A percentile compares a stretch with the other conserved stretches of the same genome.
Conservation (phyloP, 1,284 basidiomycete species). For the Thecaphora thlaspeos region DNA sequence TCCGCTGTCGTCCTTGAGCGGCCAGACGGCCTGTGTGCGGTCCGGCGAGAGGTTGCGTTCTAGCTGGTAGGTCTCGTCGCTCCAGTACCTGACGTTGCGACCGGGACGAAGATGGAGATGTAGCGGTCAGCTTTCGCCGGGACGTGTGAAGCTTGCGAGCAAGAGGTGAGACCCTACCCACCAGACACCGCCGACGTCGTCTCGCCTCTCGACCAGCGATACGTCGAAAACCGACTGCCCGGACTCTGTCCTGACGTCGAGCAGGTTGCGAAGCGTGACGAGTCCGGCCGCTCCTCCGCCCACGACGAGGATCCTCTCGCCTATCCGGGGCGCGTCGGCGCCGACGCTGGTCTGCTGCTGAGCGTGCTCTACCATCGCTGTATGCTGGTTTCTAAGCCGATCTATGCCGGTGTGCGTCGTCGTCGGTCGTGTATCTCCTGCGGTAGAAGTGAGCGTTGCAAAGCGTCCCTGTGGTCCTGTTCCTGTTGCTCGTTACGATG, state of each 20-base stretch:
- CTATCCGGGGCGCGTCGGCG: not conserved
- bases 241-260: slow-evolving; percentile 10
- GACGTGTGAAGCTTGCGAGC: too few relatives aligned
- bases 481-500: too few relatives aligned
- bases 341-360: not conserved
- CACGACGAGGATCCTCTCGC: slow-evolving; percentile 36
- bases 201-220: slow-evolving; percentile 36
- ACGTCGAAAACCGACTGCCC: slow-evolving; percentile 17
- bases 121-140: too few relatives aligned
- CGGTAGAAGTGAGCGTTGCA: too few relatives aligned
- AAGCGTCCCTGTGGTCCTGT: too few relatives aligned
- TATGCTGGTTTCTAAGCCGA: too few relatives aligned
- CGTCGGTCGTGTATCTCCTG: too few relatives aligned
- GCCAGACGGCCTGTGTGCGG: slow-evolving; percentile 14
- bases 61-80: slow-evolving; percentile 19
- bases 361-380: too few relatives aligned
- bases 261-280: slow-evolving; percentile 41
- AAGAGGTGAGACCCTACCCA: not conserved
- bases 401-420: too few relatives aligned
- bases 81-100: slow-evolving; percentile 31
- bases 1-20: slow-evolving; percentile 17
- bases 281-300: slow-evolving; percentile 48
- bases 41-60: slow-evolving; percentile 18
- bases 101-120: too few relatives aligned
- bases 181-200: slow-evolving; percentile 51